Evolutionary conservation across 257 asterid genomes (phyloP).

Genomic region (Fraxinus cuspidata): DNA sequence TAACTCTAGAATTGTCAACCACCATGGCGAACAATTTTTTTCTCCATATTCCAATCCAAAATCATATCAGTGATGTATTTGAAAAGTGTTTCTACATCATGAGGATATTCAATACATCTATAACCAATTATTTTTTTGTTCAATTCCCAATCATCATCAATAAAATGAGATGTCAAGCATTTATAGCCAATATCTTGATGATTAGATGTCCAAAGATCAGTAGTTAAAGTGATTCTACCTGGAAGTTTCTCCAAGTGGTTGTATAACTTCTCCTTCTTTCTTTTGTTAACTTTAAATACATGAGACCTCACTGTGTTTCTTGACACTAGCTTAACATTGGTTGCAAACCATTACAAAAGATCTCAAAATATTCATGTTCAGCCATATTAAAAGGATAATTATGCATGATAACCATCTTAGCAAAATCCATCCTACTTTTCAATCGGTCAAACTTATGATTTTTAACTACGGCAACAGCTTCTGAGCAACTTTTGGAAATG

Average conservation of each 20-base stretch:
- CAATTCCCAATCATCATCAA: not conserved
- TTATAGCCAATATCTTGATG: not conserved
- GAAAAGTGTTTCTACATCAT: not conserved
- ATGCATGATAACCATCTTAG: no score
- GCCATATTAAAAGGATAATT: no score
- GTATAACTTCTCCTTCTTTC: not conserved
- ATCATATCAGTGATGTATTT: no score
- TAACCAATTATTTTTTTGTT: not conserved
- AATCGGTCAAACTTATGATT: no score
- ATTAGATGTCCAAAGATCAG: slow-evolving; percentile 6
- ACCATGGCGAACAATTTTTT: no score
- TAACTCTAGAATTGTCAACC: not conserved
- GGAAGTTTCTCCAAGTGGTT: not conserved
- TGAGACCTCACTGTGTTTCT: not conserved
- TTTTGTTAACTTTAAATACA: not conserved
- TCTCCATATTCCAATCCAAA: no score
- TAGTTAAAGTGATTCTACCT: not conserved
- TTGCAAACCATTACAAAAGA: no score
- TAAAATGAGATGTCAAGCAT: not conserved
- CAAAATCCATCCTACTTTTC: no score
- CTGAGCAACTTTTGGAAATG: no score
- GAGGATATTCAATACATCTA: not conserved
- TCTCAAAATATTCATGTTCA: no score
- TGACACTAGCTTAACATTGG: no score
- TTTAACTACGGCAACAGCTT: no score